Evolutionary conservation across 2,329 filamentous ascomycete species (phyloP).

Genomic region (Xylariales sp.): DNA sequence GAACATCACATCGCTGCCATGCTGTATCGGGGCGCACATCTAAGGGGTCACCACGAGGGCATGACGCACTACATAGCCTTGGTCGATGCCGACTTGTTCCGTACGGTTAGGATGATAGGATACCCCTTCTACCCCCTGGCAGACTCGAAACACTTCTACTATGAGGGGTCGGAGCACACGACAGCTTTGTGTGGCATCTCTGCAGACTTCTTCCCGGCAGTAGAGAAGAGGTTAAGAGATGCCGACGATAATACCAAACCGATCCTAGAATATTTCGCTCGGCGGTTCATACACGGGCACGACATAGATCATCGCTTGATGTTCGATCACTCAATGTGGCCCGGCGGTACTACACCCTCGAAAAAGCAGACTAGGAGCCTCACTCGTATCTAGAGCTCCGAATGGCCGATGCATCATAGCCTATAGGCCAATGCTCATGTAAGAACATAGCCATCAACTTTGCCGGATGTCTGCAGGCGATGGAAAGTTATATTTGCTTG

Average conservation of each 20-base stretch:
- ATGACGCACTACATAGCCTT: constrained; percentile 11
- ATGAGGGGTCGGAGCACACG: constrained; percentile 11
- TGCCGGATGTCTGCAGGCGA: too few species aligned
- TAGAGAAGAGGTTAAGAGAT: background rate
- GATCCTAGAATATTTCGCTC: constrained; percentile 3
- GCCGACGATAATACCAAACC: constrained; percentile 1
- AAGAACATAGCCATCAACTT: background rate
- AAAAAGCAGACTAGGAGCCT: background rate
- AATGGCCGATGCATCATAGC: background rate
- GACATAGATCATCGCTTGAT: constrained; percentile 12
- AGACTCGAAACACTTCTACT: constrained; percentile 4
- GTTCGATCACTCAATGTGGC: constrained; percentile 10
- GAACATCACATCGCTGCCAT: constrained; percentile 10
- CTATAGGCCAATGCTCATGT: background rate
- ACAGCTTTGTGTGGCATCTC: constrained; percentile 7
- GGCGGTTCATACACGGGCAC: constrained; percentile 8
- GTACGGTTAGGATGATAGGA: constrained; percentile 9
- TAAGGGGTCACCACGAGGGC: constrained; percentile 5
- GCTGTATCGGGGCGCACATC: constrained; percentile 11
- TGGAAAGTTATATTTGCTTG: too few species aligned
- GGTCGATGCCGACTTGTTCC: constrained; percentile 8
- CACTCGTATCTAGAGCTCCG: background rate
- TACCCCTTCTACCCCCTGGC: constrained; percentile 9
- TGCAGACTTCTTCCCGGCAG: constrained; percentile 5
- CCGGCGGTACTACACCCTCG: constrained; percentile 8